Percentiles rank a stretch among this genome's conserved stretches.
phyloP scores from a whole-genome alignment of 2,329 filamentous ascomycete species.

The Leptographium procerum region DNA sequence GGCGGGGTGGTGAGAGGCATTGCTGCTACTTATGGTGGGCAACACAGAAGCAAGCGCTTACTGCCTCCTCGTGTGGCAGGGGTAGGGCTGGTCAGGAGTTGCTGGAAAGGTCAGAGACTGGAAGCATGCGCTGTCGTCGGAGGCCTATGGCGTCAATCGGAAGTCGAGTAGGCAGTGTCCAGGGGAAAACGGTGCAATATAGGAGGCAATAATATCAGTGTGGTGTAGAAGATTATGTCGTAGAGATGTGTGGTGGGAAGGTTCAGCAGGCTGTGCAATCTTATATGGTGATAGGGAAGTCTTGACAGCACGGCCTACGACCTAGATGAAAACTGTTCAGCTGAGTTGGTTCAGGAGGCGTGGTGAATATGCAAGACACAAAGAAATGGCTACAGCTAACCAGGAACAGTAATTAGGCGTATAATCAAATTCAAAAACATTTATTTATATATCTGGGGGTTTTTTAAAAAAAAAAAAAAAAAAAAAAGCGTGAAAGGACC shows the following conservation, averaged over 20 bases:
- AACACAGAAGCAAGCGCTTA: neutral
- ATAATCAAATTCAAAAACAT: too few species aligned
- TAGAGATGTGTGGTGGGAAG: neutral
- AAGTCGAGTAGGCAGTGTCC: neutral
- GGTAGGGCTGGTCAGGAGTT: neutral
- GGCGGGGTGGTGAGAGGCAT: neutral
- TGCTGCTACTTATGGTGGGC: neutral
- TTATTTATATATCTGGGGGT: too few species aligned
- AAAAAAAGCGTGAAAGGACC: too few species aligned
- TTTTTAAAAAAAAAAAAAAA: too few species aligned
- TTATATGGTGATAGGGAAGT: neutral
- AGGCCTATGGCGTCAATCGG: neutral
- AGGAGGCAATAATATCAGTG: neutral
- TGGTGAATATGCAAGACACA: neutral
- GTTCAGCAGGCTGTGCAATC: neutral
- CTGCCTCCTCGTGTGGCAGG: neutral
- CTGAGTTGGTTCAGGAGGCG: neutral
- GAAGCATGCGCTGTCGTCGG: neutral
- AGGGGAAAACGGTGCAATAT: neutral
- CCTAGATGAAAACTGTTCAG: neutral
- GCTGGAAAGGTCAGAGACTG: neutral
- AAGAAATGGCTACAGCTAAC: neutral
- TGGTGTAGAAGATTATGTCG: neutral
- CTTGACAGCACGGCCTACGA: neutral
- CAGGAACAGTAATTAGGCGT: neutral